Conservation (phyloP, 176 grass and related monocot genomes). For the Raddia distichophylla region DNA sequence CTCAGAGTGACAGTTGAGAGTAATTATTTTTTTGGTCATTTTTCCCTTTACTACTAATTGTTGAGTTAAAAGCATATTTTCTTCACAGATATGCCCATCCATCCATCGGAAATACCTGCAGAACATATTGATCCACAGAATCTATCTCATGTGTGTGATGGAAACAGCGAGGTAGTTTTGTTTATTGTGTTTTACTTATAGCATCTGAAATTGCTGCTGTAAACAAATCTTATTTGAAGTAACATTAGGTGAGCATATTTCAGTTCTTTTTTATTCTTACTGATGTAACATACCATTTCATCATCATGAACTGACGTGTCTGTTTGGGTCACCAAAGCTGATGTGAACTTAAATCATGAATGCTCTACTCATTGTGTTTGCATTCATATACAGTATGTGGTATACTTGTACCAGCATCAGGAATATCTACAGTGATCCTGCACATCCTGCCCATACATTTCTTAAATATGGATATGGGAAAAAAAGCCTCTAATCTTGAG, state of each 20-base stretch:
- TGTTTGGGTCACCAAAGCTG: neutral
- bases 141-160: slow-evolving; percentile 33
- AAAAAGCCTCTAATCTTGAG: slow-evolving; percentile 3
- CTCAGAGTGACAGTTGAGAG: neutral
- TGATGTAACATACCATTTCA: slow-evolving; percentile 13
- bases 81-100: slow-evolving; percentile 42
- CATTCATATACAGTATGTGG: neutral
- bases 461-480: neutral
- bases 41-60: neutral
- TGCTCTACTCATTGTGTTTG: neutral
- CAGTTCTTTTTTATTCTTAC: neutral
- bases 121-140: slow-evolving; percentile 35
- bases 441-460: slow-evolving; percentile 15
- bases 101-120: slow-evolving; percentile 31
- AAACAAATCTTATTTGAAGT: slow-evolving; percentile 18
- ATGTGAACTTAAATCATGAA: neutral
- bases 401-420: neutral
- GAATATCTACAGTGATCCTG: neutral
- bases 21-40: neutral
- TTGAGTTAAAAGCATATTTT: slow-evolving; percentile 35
- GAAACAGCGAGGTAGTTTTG: slow-evolving; percentile 47
- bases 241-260: neutral
- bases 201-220: slow-evolving; percentile 16
- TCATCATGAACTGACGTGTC: neutral
- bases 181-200: slow-evolving; percentile 28